These are phyloP conservation scores for Leptographium wingfieldii DNA, from an alignment of 2,329 filamentous ascomycete genomes.

Conservation along the genomic window DNA sequence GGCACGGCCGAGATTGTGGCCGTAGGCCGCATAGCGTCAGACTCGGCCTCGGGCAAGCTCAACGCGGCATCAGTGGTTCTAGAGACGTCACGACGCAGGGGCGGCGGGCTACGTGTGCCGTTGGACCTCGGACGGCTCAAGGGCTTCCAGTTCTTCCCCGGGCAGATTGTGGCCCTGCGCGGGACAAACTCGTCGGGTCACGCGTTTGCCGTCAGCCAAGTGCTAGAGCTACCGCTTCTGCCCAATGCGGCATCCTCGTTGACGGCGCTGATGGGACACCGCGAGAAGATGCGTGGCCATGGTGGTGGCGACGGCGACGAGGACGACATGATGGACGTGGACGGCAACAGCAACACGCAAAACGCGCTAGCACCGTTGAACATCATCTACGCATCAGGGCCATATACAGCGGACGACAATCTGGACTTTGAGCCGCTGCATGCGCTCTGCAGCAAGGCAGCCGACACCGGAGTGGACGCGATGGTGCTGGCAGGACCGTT, in stretches of 20 bases:
- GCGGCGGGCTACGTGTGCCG: conserved; percentile 70
- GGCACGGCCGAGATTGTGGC: conserved; percentile 79
- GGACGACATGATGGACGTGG: conserved; percentile 45
- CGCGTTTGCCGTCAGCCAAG: conserved; percentile 67
- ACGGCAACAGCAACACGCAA: conserved; percentile 15
- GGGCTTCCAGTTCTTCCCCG: conserved; percentile 77
- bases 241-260: conserved; percentile 60
- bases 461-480: conserved; percentile 61
- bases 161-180: conserved; percentile 77
- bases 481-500: conserved; percentile 79
- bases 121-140: conserved; percentile 59
- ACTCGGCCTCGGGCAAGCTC: conserved; percentile 73
- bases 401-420: conserved; percentile 86
- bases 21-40: conserved; percentile 82
- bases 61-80: conserved; percentile 77
- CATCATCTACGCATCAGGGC: conserved; percentile 68
- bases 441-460: conserved; percentile 66
- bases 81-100: conserved; percentile 74
- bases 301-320: conserved; percentile 17
- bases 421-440: conserved; percentile 81
- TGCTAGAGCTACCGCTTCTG: conserved; percentile 63
- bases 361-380: conserved; percentile 52
- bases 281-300: conserved; percentile 53
- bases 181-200: conserved; percentile 80
- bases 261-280: conserved; percentile 52